A percentile compares a stretch with the other conserved stretches of the same genome.
Conservation (phyloP, 2,329 filamentous ascomycete species). For the Pyrenophora teres region DNA sequence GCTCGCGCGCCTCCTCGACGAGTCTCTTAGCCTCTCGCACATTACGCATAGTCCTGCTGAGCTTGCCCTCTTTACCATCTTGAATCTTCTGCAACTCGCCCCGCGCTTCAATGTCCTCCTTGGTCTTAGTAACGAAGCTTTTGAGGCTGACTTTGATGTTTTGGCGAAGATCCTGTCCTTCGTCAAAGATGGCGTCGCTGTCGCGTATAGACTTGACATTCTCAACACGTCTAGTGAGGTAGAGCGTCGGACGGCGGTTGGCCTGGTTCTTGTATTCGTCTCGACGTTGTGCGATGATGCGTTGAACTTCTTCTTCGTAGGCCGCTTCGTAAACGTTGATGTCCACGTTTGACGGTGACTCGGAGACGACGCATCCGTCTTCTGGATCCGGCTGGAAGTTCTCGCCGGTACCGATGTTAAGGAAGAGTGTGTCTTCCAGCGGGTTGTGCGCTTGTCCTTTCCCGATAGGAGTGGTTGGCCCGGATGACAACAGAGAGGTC, state of each 20-base stretch:
- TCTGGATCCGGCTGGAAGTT: constrained; percentile 48
- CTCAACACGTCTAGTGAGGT: constrained; percentile 58
- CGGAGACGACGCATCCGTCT: constrained; percentile 65
- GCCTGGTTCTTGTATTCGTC: constrained; percentile 31
- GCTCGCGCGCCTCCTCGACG: constrained; percentile 43
- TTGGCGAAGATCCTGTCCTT: constrained; percentile 30
- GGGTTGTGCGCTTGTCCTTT: constrained; percentile 68
- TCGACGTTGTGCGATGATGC: constrained; percentile 62
- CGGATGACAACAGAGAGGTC: constrained; percentile 14
- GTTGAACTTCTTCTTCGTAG: constrained; percentile 79
- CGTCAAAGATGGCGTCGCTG: constrained; percentile 40
- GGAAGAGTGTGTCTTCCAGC: constrained; percentile 67
- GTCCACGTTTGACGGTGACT: constrained; percentile 82
- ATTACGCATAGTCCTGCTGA: constrained; percentile 39
- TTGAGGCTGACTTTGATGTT: constrained; percentile 43
- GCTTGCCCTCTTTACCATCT: constrained; percentile 41
- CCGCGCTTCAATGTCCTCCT: constrained; percentile 38
- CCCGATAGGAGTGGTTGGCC: constrained; percentile 39
- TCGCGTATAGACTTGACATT: constrained; percentile 47
- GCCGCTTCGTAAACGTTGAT: constrained; percentile 88
- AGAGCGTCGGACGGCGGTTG: constrained; percentile 58
- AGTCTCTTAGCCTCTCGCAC: constrained; percentile 40
- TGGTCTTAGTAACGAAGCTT: constrained; percentile 44
- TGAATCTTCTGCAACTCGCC: constrained; percentile 41
- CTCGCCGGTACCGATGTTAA: constrained; percentile 74